Evolutionary conservation across 2,329 filamentous ascomycete species (phyloP), one percentile per base, ranked within the genome.

Genomic region (Microdochium nivale): DNA sequence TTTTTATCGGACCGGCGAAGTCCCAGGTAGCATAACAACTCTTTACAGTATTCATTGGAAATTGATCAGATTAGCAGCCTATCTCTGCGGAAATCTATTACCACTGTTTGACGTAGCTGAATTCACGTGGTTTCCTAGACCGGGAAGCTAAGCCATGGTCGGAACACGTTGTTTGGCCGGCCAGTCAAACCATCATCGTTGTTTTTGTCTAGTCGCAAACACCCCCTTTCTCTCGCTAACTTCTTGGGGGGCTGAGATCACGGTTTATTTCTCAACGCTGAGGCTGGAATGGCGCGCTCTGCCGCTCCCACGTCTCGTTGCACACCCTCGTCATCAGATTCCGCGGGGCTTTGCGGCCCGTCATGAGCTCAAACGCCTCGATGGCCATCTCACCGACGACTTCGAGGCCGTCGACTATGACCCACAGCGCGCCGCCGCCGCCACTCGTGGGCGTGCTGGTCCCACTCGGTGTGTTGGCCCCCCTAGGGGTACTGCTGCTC

Each of bases 311-410:
- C 0, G 67, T 69, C 55, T 67, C 67, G 25, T 71, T 65, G 51
- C 72, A 74, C 53, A 84, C 80, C 50, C 78, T 72, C 54, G 82
- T 78, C 86, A 90, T 90, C 24, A 86, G 66, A 47, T 77, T 72
- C 51, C 83, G 78, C 2, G 87, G 87, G 16, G 86, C 86, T 64
- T 84, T 79, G 47, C 86, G 78, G 4, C 86, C 86, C 0, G 86
- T 89, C 71, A 89, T 86, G 23, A 89, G 70, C 67, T 90, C 86
- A 61, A 89, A 90, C 51, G 88, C 84, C 30, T 86, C 86, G 64
- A 86, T 86, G 1, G 84, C 86, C 71, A 89, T 87, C 65, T 90
- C 87, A 3, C 82, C 79, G 16, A 90, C 73, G 44, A 88, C 80
- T 57, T 88, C 85, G 9, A 90, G 69, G 0, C 86, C 86, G 60